phyloP scores from a whole-genome alignment of 306 rosid species.

The Mimosa pudica region DNA sequence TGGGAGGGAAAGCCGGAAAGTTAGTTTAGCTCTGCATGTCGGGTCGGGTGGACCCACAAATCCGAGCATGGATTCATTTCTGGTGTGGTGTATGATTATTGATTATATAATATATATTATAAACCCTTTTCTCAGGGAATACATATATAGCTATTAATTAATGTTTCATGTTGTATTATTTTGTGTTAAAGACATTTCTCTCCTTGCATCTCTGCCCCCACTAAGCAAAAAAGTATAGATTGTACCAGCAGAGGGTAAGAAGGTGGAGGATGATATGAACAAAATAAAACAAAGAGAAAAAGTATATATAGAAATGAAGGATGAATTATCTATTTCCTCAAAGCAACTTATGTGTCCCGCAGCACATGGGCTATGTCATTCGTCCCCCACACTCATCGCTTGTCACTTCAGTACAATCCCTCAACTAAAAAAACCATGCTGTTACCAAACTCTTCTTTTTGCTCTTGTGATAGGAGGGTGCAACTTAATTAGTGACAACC shows the following conservation, averaged over 20 bases:
- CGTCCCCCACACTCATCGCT: conserved; percentile 5
- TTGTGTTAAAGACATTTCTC: conserved; percentile 34
- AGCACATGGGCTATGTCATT: neutral
- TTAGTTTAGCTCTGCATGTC: conserved; percentile 53
- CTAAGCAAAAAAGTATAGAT: conserved; percentile 9
- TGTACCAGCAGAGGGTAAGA: neutral
- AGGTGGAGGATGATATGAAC: neutral
- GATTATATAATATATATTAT: neutral
- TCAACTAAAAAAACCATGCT: neutral
- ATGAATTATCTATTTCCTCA: neutral
- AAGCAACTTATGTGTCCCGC: neutral
- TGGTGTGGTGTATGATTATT: conserved; percentile 65
- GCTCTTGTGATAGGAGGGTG: neutral
- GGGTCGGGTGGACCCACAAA: conserved; percentile 80
- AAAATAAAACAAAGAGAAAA: neutral
- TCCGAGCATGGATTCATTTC: conserved; percentile 79
- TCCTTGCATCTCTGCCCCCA: conserved; percentile 43
- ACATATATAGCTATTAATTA: conserved; percentile 38
- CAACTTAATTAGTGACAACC: neutral
- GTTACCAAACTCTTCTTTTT: neutral
- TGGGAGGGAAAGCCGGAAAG: conserved; percentile 41
- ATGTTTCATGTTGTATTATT: conserved; percentile 22
- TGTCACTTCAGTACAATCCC: neutral
- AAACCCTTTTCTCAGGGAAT: conserved; percentile 43
- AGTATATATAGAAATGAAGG: neutral